Base-by-base conservation (phyloP, 257 asterid genomes). In the Solanum piurae region DNA sequence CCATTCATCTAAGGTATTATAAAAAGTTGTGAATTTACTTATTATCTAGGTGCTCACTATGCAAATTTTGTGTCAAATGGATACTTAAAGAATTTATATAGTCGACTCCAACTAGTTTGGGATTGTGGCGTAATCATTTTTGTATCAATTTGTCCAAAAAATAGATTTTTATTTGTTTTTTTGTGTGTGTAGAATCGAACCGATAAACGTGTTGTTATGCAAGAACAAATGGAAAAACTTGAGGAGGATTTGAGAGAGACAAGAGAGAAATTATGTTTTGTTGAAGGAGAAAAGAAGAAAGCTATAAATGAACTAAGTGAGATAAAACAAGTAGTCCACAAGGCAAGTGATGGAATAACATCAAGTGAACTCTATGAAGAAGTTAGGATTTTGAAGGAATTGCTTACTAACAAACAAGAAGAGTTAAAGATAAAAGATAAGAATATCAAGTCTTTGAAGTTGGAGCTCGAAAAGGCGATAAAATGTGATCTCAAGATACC, bases 241-340 rank as follows among this genome's bases (percentile, higher is more conserved):
- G 95, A 93, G 89, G 92, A 90, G 89, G 98, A 94, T 86, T 74
- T 92, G 58, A 88, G 88, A 86, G 83, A 90, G 90, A 89, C 93
- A 1, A 91, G 87, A 73, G 93, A 92, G 42, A 89, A 89, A 23
- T 62, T 90, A 7, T 68, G 40, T 52, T 87, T 55, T 8, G 83
- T 52, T n/a, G 91, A 89, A 86, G 72, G 58, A 33, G 96, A 94
- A 84, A 91, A 91, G 34, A 44, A 79, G n/a, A 89, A 55, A 71
- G 89, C 91, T 71, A 74, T 91, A 64, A 86, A 89, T 79, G 92
- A 93, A 37, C 90, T 84, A 31, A 85, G 62, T 87, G 92, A 87
- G 91, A 92, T 86, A 1, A 91, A 86, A 85, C 86, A 87, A 2
- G 87, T 88, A 1, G 87, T 88, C 18, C 44, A 12, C 58, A 79